These are phyloP conservation scores for Pezicula neosporulosa DNA, from an alignment of 2,329 filamentous ascomycete genomes.

Conservation along the genomic window DNA sequence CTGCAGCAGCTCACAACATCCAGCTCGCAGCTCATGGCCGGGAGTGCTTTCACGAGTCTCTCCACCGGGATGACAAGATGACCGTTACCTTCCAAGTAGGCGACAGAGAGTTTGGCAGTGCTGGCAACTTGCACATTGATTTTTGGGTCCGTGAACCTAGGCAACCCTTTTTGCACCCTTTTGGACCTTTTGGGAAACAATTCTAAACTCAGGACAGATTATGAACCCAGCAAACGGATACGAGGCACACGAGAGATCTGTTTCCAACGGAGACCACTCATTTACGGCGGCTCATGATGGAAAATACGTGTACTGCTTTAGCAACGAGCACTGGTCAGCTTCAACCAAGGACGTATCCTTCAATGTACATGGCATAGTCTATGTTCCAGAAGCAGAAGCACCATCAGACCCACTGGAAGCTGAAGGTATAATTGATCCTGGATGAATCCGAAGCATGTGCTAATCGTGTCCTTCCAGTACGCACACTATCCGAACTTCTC, in stretches of 20 bases:
- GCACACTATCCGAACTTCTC: conserved; percentile 78
- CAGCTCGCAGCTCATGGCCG: conserved; percentile 87
- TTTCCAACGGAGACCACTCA: conserved; percentile 89
- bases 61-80: conserved; percentile 96
- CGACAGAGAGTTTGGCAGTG: conserved; percentile 91
- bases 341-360: conserved; percentile 98
- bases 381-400: conserved; percentile 84
- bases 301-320: conserved; percentile 95
- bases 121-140: conserved; percentile 92
- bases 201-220: conserved; percentile 49
- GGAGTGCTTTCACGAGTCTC: conserved; percentile 94
- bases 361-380: conserved; percentile 98
- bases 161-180: background rate
- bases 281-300: conserved; percentile 85
- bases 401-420: conserved; percentile 84
- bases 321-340: conserved; percentile 96
- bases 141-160: conserved; percentile 78
- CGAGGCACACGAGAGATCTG: conserved; percentile 74
- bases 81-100: conserved; percentile 98
- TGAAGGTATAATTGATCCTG: conserved; percentile 60
- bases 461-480: conserved; percentile 52
- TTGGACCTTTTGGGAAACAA: background rate
- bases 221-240: conserved; percentile 73
- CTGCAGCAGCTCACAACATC: conserved; percentile 85
- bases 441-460: background rate